These are phyloP conservation scores for Lathyrus tuberosus DNA, from an alignment of 306 rosid genomes.

Conservation along the genomic window DNA sequence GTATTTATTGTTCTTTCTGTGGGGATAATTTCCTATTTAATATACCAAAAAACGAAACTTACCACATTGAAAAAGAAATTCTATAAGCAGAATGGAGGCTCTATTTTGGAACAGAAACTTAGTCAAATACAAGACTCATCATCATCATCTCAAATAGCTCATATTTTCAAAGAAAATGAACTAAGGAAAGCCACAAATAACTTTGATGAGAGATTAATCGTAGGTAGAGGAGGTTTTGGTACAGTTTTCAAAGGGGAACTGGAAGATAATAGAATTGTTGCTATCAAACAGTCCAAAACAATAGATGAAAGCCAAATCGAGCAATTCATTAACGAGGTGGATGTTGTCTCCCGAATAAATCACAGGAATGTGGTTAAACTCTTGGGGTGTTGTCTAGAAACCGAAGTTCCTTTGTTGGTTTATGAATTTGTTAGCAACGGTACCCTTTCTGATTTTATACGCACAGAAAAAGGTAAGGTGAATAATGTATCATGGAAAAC, in stretches of 20 bases:
- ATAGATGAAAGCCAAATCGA: too few relatives aligned
- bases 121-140: background rate
- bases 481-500: conserved; percentile 38
- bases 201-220: conserved; percentile 35
- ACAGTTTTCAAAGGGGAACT: too few relatives aligned
- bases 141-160: background rate
- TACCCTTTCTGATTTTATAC: conserved; percentile 42
- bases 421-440: conserved; percentile 39
- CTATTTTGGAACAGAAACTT: conserved; percentile 33
- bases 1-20: background rate
- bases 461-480: background rate
- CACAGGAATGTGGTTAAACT: too few relatives aligned
- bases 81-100: conserved; percentile 48
- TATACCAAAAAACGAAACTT: conserved; percentile 37
- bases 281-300: too few relatives aligned
- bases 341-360: too few relatives aligned
- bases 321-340: too few relatives aligned
- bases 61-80: conserved; percentile 35
- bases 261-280: too few relatives aligned
- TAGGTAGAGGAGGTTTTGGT: too few relatives aligned
- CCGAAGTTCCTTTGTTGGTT: too few relatives aligned
- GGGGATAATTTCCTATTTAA: background rate
- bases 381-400: too few relatives aligned
- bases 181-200: conserved; percentile 51
- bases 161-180: conserved; percentile 37